These are phyloP conservation scores for Prosopis cineraria DNA, from an alignment of 306 rosid genomes.

Conservation along the genomic window DNA sequence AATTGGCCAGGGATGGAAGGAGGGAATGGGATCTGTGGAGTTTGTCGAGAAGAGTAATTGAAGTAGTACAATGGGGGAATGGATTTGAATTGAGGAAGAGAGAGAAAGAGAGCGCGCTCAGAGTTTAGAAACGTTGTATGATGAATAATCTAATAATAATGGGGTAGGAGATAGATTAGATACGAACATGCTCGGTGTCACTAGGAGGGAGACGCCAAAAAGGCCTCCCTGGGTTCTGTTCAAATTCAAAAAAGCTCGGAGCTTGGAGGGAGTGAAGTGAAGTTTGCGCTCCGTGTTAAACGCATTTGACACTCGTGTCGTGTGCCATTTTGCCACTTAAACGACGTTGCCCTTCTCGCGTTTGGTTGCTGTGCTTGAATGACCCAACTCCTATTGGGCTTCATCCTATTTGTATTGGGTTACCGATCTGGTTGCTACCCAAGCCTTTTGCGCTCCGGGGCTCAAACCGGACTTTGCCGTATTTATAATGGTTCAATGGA, in stretches of 20 bases:
- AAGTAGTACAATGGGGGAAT: neutral
- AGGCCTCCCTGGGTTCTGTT: conserved; percentile 26
- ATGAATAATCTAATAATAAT: neutral
- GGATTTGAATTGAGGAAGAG: conserved; percentile 40
- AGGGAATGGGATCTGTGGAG: conserved; percentile 18
- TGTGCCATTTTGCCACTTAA: neutral
- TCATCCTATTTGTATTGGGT: neutral
- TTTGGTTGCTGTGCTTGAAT: neutral
- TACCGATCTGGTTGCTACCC: too few relatives aligned
- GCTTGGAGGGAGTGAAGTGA: conserved; percentile 3
- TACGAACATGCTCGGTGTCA: neutral
- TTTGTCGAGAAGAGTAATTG: neutral
- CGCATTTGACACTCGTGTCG: neutral
- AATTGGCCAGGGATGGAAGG: neutral
- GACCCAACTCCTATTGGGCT: neutral
- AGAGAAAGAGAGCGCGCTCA: conserved; percentile 39
- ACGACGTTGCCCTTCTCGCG: conserved; percentile 9
- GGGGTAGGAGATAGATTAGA: neutral
- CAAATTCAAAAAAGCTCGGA: conserved; percentile 40
- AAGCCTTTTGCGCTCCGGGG: too few relatives aligned
- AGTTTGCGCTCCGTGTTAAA: neutral
- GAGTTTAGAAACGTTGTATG: conserved; percentile 6
- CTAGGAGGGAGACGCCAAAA: neutral
- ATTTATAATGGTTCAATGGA: too few relatives aligned
- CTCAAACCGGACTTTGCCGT: too few relatives aligned